Evolutionary conservation across 208 protist genomes (phyloP), one percentile per base, ranked within the genome.

Genomic region (Leishmania lainsoni): DNA sequence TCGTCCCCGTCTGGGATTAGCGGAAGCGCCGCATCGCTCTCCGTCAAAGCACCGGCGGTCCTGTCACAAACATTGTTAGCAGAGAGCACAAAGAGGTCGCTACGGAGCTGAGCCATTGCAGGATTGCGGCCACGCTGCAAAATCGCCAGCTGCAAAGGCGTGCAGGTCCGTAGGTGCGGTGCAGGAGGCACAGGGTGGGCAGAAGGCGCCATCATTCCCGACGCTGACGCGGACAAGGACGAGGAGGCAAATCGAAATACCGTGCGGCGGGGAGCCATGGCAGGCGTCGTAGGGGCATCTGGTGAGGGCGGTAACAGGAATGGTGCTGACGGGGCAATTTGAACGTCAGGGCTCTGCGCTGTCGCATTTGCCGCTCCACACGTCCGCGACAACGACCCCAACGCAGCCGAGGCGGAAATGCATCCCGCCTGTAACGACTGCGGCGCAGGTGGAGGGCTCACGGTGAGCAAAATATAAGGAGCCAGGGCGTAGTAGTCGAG

Each of bases 401-500:
- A 71, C 22, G 39, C 66, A 29, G 17, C 39, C 5, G 66, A 26
- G 39, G 66, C 66, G 6, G 66, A n/a, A 51, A 71, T 12, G 66
- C 32, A 17, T 32, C 39, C 66, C 8, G 32, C 32, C 9, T n/a
- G 42, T 49, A n/a, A 42, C 45, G 70, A 10, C 48, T 10, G 26
- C 29, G 20, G 52, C 69, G 70, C 61, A 2, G 48, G 26, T 29
- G 79, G 56, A 9, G 66, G 77, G 42, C 59, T 74, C n/a, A 83
- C 54, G 42, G 90, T 75, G n/a, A 95, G 77, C 20, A 97, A 84
- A 79, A 95, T 95, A 71, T 80, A 88, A 17, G 87, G 86, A 0
- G 91, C 92, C n/a, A 92, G 87, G 14, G 91, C 88, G 65, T 79
- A 75, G 79, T 95, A 94, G 75, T 97, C 94, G 32, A 90, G 39